Conservation (phyloP, 192 early-diverging fungal species). For the Paraglomus brasilianum region DNA sequence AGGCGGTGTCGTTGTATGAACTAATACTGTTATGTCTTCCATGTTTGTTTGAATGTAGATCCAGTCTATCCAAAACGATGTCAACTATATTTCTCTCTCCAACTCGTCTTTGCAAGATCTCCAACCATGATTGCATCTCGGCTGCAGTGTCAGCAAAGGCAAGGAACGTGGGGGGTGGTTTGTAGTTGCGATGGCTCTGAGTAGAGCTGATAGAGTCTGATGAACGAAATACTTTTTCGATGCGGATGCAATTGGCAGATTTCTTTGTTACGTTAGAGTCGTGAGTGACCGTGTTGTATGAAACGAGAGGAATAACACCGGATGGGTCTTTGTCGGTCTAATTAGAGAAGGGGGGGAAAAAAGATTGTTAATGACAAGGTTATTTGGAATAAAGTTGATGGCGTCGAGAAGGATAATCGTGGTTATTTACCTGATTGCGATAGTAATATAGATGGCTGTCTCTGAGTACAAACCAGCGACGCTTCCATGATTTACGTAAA, state of each 20-base stretch:
- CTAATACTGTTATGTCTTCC: conserved; percentile 22
- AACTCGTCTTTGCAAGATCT: conserved; percentile 16
- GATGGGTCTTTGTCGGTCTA: conserved; percentile 20
- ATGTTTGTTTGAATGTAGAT: conserved; percentile 5
- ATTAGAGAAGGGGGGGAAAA: neutral
- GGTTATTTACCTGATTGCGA: conserved; percentile 22
- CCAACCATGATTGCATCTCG: conserved; percentile 29
- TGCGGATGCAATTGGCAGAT: conserved; percentile 27
- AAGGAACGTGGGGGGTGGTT: conserved; percentile 13
- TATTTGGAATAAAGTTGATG: too few relatives aligned
- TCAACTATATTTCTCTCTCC: conserved; percentile 32
- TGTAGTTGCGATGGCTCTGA: conserved; percentile 17
- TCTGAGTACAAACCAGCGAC: conserved; percentile 27
- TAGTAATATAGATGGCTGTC: conserved; percentile 29
- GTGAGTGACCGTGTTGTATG: conserved; percentile 22
- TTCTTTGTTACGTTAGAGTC: conserved; percentile 23
- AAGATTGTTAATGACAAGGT: conserved; percentile 6
- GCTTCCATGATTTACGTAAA: conserved; percentile 30
- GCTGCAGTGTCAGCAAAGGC: conserved; percentile 24
- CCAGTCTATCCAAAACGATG: conserved; percentile 31
- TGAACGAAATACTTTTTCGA: conserved; percentile 21
- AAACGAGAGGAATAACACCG: conserved; percentile 19
- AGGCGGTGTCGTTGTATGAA: conserved; percentile 15
- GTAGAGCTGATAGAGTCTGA: conserved; percentile 16
- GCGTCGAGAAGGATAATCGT: too few relatives aligned